Conservation (phyloP, 345 rosid genomes). For the Cardiospermum halicacabum region DNA sequence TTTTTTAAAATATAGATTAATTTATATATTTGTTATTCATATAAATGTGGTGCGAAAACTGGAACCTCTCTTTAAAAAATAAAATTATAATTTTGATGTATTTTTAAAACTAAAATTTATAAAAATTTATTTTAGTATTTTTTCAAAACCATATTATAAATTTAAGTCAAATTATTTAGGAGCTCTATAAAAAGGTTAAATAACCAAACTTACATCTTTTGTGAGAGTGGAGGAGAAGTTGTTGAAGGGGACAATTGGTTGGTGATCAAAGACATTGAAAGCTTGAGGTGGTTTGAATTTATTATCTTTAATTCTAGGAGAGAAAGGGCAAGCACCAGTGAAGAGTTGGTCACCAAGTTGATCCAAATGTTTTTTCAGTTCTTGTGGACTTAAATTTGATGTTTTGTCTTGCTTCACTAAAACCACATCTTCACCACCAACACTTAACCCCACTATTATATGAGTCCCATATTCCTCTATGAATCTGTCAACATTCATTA, state of each 20-base stretch:
- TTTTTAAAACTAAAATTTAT: too few species aligned
- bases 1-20: too few species aligned
- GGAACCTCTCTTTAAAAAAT: too few species aligned
- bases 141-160: too few species aligned
- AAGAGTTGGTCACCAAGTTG: constrained; percentile 83
- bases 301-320: constrained; percentile 36
- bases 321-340: constrained; percentile 57
- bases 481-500: constrained; percentile 43
- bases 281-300: constrained; percentile 64
- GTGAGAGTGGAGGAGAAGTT: constrained; percentile 38
- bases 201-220: constrained; percentile 56
- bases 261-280: constrained; percentile 67
- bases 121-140: too few species aligned
- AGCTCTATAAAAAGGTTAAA: too few species aligned
- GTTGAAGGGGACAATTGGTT: constrained; percentile 30
- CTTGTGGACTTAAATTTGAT: constrained; percentile 44
- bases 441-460: constrained; percentile 61
- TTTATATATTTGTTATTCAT: too few species aligned
- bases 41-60: too few species aligned
- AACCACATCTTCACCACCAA: constrained; percentile 81
- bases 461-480: constrained; percentile 91
- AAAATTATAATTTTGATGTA: too few species aligned
- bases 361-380: constrained; percentile 60
- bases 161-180: too few species aligned
- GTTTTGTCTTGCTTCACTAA: constrained; percentile 64